Evolutionary conservation across 1,139 yeast genomes (phyloP), one percentile per base, ranked within the genome.

Genomic region (Hyphopichia buzzinii): DNA sequence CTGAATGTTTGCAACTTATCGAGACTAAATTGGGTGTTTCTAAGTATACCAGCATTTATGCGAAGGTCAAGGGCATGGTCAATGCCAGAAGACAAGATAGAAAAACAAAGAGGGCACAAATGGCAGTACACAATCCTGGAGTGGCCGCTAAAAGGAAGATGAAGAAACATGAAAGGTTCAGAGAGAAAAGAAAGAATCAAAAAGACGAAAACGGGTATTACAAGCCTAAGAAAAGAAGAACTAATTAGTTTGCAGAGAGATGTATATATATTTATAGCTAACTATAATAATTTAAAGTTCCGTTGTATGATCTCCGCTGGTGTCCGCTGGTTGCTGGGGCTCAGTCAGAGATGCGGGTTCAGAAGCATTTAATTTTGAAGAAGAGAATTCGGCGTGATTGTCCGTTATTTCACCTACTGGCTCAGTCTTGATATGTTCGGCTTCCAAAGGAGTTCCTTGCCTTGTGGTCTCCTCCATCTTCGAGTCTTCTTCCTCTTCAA

Each of bases 91-190:
- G 97, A 52, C 74, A 74, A 42, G 94, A 87, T 35, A 79, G 97
- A 60, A 81, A 72, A 52, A 75, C 85, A 1, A 83, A 81, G 54
- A 73, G 90, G 40, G 84, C 96, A 0, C 82, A 85, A 44, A 64
- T 87, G 57, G 87, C 90, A 2, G 72, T 90, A 4, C 74, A 74
- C 11, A 85, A 86, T 4, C 98, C 98, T 0, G 96, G 84, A 15
- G 62, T 77, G 30, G 82, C 87, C 17, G 95, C 96, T 3, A 76
- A 74, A 50, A 77, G 85, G 57, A 87, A 85, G 62, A 56, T 86
- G 49, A 82, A 72, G 61, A 86, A 85, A 57, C 95, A 89, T 62
- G 77, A 73, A 34, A 75, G 83, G 49, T 75, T 77, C 30, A 77
- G 94, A 57, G 92, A 84, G 47, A 85, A 83, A 70, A 74, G 95